phyloP scores from a whole-genome alignment of 192 early-diverging fungal genomes.

The Ambispora gerdemannii region DNA sequence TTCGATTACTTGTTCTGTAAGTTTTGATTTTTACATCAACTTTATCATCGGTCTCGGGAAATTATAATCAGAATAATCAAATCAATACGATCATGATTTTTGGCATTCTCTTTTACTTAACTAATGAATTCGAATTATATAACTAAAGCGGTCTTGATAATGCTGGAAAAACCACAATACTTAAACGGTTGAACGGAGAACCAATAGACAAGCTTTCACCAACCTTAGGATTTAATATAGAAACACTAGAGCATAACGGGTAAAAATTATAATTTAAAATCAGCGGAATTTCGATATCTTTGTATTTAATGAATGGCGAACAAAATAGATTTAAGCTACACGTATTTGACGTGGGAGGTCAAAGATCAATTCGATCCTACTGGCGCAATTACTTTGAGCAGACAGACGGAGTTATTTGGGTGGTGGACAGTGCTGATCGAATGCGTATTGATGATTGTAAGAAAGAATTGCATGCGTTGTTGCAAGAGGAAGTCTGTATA shows the following conservation, averaged over 20 bases:
- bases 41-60: no score
- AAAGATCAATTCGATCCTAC: slow-evolving; percentile 93
- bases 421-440: slow-evolving; percentile 92
- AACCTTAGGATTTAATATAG: slow-evolving; percentile 98
- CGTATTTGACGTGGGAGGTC: slow-evolving; percentile 97
- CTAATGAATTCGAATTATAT: not conserved
- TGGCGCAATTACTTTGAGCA: slow-evolving; percentile 99
- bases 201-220: slow-evolving; percentile 87
- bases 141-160: slow-evolving; percentile 89
- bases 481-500: slow-evolving; percentile 80
- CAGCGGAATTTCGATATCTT: not conserved
- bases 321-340: slow-evolving; percentile 75
- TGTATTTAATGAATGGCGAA: slow-evolving; percentile 16
- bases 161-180: slow-evolving; percentile 98
- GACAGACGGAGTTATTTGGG: slow-evolving; percentile 97
- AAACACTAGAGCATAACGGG: slow-evolving; percentile 84
- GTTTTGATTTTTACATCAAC: no score
- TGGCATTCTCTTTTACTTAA: not conserved
- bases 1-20: slow-evolving; percentile 87
- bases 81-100: not conserved
- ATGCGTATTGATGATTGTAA: slow-evolving; percentile 77
- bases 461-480: slow-evolving; percentile 67
- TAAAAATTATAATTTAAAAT: slow-evolving; percentile 28
- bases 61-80: not conserved
- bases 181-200: slow-evolving; percentile 93